These are phyloP conservation scores for Melastoma candidum DNA, from an alignment of 441 rosid species.

Conservation along the genomic window DNA sequence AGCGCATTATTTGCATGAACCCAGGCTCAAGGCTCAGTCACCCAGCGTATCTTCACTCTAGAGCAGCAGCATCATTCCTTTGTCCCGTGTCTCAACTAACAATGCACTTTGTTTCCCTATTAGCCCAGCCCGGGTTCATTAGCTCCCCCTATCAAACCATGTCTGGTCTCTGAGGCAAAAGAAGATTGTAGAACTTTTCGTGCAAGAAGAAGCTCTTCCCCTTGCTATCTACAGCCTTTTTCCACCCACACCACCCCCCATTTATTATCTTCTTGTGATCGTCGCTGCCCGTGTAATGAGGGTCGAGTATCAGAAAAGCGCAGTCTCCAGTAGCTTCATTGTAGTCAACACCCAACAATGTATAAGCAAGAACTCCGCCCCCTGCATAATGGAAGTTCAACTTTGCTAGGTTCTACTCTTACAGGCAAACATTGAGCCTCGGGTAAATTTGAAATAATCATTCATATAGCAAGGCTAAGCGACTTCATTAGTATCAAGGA, in stretches of 20 bases:
- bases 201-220: constrained; percentile 89
- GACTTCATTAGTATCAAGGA: background rate
- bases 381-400: constrained; percentile 28
- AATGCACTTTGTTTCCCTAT: too few relatives aligned
- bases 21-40: too few relatives aligned
- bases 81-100: too few relatives aligned
- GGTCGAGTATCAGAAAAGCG: constrained; percentile 86
- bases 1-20: too few relatives aligned
- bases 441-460: too few relatives aligned
- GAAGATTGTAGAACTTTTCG: constrained; percentile 83
- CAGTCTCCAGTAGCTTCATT: constrained; percentile 76
- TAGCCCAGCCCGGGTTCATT: too few relatives aligned
- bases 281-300: constrained; percentile 76
- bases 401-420: too few relatives aligned
- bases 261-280: constrained; percentile 77
- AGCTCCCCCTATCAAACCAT: constrained; percentile 36
- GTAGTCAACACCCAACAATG: constrained; percentile 75
- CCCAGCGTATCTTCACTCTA: too few relatives aligned
- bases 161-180: constrained; percentile 81
- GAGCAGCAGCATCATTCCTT: too few relatives aligned
- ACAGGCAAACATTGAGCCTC: too few relatives aligned
- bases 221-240: constrained; percentile 75
- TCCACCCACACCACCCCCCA: constrained; percentile 97
- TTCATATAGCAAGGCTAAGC: background rate
- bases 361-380: constrained; percentile 95